Base-by-base conservation (phyloP, 305 asterid species). In the Fraxinus nigra region DNA sequence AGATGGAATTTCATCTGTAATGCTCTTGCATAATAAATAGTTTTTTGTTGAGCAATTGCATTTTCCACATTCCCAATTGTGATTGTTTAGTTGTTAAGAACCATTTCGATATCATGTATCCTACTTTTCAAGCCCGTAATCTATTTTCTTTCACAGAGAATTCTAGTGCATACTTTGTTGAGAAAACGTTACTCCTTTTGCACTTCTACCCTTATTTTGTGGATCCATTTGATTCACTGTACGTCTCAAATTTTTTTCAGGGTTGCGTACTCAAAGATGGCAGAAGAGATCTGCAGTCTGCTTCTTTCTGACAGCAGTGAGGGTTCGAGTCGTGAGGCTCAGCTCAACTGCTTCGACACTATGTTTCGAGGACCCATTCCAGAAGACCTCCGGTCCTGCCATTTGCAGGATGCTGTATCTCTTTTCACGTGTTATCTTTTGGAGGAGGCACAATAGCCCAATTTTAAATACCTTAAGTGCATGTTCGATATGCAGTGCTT, bases 261-360 rank as follows among this genome's bases (percentile, higher is more conserved):
- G 87, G 97, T 86, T 37, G 98, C 92, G 79, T 94, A 77, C 90
- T 91, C 97, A 38, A 96, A 91, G 92, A 96, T 96, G 99, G 97
- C 98, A 0, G 97, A 94, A 85, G 97, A 93, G 87, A 87, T 96
- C 28, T 89, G 92, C 84, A 88, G 85, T 78, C 82, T 92, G 85
- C 97, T 96, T 65, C 87, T 92, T 77, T 89, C 95, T 5, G 91
- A 85, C 72, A 87, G 89, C 34, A 78, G 86, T 6, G 94, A 87
- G 79, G 86, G 89, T 28, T 84, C 88, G 5, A 67, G 90, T 11
- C 82, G 88, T 9, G 95, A 95, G 82, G 88, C 30, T 75, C 97
- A 92, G 82, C 85, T 91, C 59, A 90, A 86, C 84, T 92, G 97
- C 87, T 95, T 89, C 16, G 81, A 88, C 74, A 89, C 97, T 18